Percentiles rank a stretch among this genome's conserved stretches.
Evolutionary conservation across 2,329 filamentous ascomycete species (phyloP).

Genomic region (Cercospora zeae-maydis): DNA sequence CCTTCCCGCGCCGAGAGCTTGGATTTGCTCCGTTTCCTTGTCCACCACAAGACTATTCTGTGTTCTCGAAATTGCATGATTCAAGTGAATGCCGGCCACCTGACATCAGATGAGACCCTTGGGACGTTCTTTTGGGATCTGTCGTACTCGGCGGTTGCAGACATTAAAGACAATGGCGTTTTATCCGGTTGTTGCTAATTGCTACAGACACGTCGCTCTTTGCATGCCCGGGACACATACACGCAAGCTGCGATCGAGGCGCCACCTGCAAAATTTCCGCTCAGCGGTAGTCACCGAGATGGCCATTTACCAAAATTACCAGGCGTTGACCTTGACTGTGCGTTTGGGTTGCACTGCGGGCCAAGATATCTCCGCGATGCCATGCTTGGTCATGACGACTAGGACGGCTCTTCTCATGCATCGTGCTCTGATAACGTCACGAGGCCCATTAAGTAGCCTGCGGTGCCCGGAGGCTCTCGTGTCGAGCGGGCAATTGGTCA

Average conservation of each 20-base stretch:
- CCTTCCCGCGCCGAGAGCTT: neutral
- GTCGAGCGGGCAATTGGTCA: no score
- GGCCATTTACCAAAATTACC: no score
- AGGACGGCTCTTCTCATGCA: no score
- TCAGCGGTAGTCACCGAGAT: neutral
- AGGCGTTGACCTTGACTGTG: neutral
- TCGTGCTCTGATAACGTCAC: no score
- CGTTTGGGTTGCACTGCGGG: neutral
- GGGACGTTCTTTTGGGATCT: neutral
- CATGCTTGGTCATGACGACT: no score
- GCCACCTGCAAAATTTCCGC: neutral
- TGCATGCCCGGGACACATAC: neutral
- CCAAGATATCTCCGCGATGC: neutral
- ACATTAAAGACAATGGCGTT: neutral
- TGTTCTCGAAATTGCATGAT: neutral
- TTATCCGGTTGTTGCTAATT: neutral
- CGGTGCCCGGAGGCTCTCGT: no score
- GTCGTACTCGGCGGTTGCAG: neutral
- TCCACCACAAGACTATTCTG: neutral
- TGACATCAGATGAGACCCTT: neutral
- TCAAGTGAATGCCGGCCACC: neutral
- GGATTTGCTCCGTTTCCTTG: neutral
- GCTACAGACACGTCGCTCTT: neutral
- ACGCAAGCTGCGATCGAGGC: neutral
- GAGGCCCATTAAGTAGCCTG: no score